A percentile compares a stretch with the other conserved stretches of the same genome.
These are phyloP conservation scores for Myotisia sp. DNA, from an alignment of 2,329 filamentous ascomycete genomes.

Conservation along the genomic window DNA sequence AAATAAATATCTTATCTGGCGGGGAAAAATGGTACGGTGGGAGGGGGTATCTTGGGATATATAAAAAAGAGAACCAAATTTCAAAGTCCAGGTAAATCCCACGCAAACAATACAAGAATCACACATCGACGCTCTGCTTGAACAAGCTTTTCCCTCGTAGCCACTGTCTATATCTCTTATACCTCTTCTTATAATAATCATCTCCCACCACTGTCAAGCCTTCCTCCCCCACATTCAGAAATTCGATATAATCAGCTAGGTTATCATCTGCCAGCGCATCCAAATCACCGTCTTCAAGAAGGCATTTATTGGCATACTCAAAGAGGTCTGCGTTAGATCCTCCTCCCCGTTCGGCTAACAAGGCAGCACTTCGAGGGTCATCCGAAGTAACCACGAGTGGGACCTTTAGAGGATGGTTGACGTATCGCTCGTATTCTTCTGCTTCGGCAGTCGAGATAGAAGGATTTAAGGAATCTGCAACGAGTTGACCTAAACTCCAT, in stretches of 20 bases:
- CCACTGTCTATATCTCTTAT: slow-evolving; percentile 95
- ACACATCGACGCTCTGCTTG: slow-evolving; percentile 57
- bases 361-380: slow-evolving; percentile 23
- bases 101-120: slow-evolving; percentile 6
- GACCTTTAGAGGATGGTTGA: slow-evolving; percentile 76
- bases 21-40: background rate
- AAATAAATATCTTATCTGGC: too few species aligned
- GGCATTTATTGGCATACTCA: slow-evolving; percentile 61
- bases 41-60: background rate
- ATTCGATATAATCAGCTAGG: slow-evolving; percentile 58
- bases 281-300: slow-evolving; percentile 42
- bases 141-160: slow-evolving; percentile 87
- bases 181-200: slow-evolving; percentile 80
- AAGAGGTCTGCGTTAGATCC: slow-evolving; percentile 51
- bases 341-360: slow-evolving; percentile 22
- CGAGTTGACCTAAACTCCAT: slow-evolving; percentile 58
- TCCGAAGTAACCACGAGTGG: slow-evolving; percentile 47
- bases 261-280: slow-evolving; percentile 45
- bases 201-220: slow-evolving; percentile 77
- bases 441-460: slow-evolving; percentile 62
- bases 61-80: slow-evolving; percentile 4
- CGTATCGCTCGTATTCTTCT: slow-evolving; percentile 76
- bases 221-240: slow-evolving; percentile 63
- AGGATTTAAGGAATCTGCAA: slow-evolving; percentile 73
- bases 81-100: background rate